These are phyloP conservation scores for Hemileia vastatrix DNA, from an alignment of 1,284 basidiomycete species.

Conservation along the genomic window DNA sequence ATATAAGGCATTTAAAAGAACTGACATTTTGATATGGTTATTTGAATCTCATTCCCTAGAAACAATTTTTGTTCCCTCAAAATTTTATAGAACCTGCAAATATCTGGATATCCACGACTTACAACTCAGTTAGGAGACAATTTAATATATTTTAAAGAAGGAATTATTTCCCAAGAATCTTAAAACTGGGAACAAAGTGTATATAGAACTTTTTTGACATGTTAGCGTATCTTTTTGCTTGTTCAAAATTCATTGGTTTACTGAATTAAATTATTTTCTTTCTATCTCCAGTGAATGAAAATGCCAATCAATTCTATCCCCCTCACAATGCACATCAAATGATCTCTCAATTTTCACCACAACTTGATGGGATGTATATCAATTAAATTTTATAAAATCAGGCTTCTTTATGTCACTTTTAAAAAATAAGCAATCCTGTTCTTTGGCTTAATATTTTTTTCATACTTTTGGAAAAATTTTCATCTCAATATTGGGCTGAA, in stretches of 20 bases:
- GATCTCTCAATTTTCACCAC: conserved; percentile 64
- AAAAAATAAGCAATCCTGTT: conserved; percentile 60
- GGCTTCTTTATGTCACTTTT: conserved; percentile 71
- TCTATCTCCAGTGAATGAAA: too few species aligned
- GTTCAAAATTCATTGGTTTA: too few species aligned
- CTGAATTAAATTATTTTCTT: too few species aligned
- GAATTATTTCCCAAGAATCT: conserved; percentile 74
- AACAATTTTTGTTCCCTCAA: too few species aligned
- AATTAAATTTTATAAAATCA: conserved; percentile 67
- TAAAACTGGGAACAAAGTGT: conserved; percentile 66
- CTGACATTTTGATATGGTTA: not conserved
- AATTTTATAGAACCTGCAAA: conserved; percentile 63
- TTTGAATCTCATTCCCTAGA: too few species aligned
- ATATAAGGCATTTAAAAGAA: conserved; percentile 56
- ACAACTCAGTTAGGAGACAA: conserved; percentile 75
- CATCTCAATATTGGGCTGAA: conserved; percentile 52
- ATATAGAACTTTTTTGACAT: conserved; percentile 40
- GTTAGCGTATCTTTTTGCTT: too few species aligned
- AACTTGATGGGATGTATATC: conserved; percentile 62
- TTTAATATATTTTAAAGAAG: conserved; percentile 67
- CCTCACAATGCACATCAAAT: conserved; percentile 71
- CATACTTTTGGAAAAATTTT: conserved; percentile 70
- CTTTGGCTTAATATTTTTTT: conserved; percentile 65
- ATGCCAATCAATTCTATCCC: conserved; percentile 71
- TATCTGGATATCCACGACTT: conserved; percentile 69